Evolutionary conservation across 2,329 filamentous ascomycete species (phyloP).

Genomic region (Paecilomyces fulvus): DNA sequence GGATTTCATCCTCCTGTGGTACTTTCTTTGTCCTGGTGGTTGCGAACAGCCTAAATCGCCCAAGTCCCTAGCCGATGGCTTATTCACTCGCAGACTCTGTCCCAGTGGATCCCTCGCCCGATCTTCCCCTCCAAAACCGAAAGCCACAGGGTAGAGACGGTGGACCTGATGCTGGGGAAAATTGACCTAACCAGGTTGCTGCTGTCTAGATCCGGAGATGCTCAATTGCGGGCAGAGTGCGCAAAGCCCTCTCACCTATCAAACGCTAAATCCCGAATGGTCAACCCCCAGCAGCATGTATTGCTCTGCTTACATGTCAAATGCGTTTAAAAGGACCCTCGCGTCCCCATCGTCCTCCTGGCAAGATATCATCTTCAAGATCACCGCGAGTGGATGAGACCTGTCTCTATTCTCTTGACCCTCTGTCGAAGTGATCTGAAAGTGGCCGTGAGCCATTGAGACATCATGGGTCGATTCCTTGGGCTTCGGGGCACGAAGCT

Average conservation of each 20-base stretch:
- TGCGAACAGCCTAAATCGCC: not conserved
- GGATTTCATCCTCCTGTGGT: no score
- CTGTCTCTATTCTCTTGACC: not conserved
- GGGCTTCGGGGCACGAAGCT: constrained; percentile 58
- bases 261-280: not conserved
- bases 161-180: not conserved
- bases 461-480: constrained; percentile 43
- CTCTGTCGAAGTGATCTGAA: not conserved
- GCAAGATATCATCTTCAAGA: constrained; percentile 7
- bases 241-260: not conserved
- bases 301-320: not conserved
- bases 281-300: not conserved
- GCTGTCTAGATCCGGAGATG: not conserved
- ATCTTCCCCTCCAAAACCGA: not conserved
- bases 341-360: not conserved
- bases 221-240: not conserved
- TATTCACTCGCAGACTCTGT: not conserved
- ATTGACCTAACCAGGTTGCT: not conserved
- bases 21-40: not conserved
- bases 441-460: not conserved
- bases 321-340: not conserved
- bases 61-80: not conserved
- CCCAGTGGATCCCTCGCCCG: not conserved
- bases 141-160: not conserved
- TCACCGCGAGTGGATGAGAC: not conserved